Percentiles rank a stretch among this genome's conserved stretches.
Conservation (phyloP, 768 basidiomycete genomes). For the Leccinum pellstonianum region DNA sequence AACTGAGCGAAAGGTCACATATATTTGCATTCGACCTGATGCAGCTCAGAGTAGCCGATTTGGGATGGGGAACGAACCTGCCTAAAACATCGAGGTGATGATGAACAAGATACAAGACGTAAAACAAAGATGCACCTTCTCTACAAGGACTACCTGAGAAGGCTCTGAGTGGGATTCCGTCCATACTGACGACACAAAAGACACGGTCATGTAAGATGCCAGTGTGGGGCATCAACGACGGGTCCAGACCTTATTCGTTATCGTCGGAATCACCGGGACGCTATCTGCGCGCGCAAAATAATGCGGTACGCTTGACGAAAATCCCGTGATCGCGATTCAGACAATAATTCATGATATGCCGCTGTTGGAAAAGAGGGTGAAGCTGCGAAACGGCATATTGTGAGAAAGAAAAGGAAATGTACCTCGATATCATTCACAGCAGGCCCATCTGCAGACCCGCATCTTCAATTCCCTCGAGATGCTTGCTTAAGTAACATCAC, state of each 20-base stretch:
- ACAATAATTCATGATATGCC: slow-evolving; percentile 74
- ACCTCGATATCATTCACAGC: no score
- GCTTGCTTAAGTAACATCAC: no score
- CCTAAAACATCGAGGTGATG: not conserved
- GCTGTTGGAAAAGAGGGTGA: slow-evolving; percentile 81
- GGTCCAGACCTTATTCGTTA: slow-evolving; percentile 57
- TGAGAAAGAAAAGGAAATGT: no score
- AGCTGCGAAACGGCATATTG: slow-evolving; percentile 43
- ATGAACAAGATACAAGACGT: not conserved
- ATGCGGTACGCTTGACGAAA: slow-evolving; percentile 76
- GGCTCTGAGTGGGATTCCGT: slow-evolving; percentile 62
- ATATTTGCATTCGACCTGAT: slow-evolving; percentile 73
- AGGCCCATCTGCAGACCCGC: no score
- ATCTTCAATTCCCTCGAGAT: no score
- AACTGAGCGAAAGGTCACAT: slow-evolving; percentile 22
- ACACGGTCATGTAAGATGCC: not conserved
- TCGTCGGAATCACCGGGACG: slow-evolving; percentile 51
- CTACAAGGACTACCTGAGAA: slow-evolving; percentile 78
- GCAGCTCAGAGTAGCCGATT: slow-evolving; percentile 66
- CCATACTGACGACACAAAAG: slow-evolving; percentile 38
- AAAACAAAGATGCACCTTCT: slow-evolving; percentile 50
- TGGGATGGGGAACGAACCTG: slow-evolving; percentile 79
- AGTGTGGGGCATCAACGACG: slow-evolving; percentile 5
- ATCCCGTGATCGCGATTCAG: slow-evolving; percentile 46
- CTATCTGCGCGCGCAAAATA: slow-evolving; percentile 40